A percentile compares a stretch with the other conserved stretches of the same genome.
Conservation (phyloP, 2,329 filamentous ascomycete species). For the Teratosphaeria gauchensis region DNA sequence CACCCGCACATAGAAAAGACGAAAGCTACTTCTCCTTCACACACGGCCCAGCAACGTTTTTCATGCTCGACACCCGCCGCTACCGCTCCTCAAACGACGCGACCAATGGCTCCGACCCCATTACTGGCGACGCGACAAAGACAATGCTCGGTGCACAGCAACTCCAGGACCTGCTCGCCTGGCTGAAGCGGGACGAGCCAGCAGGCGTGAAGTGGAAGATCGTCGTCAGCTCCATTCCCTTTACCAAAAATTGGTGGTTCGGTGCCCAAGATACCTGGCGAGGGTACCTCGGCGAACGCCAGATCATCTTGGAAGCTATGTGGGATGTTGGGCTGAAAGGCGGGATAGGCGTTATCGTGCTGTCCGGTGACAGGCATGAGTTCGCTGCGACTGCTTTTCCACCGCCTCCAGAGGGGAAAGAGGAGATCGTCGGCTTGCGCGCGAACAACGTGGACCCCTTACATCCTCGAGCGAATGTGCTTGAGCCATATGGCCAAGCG, state of each 20-base stretch:
- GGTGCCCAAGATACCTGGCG: conserved; percentile 89
- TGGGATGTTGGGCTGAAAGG: conserved; percentile 67
- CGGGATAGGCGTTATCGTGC: conserved; percentile 68
- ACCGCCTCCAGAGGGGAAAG: conserved; percentile 44
- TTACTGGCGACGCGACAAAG: conserved; percentile 44
- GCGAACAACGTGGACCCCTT: conserved; percentile 12
- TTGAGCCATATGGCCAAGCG: conserved; percentile 8
- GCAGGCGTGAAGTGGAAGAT: conserved; percentile 86
- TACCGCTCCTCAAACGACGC: conserved; percentile 63
- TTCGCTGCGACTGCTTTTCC: conserved; percentile 79
- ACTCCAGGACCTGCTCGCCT: conserved; percentile 67
- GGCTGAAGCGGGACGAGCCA: conserved; percentile 63
- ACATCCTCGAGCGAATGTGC: conserved; percentile 1
- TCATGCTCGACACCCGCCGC: conserved; percentile 83
- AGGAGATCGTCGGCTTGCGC: conserved; percentile 17
- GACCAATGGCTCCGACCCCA: conserved; percentile 48
- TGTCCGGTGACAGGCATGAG: conserved; percentile 92
- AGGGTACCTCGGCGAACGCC: conserved; percentile 75
- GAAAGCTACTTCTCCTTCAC: conserved; percentile 83
- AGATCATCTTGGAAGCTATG: conserved; percentile 74
- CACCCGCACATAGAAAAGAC: conserved; percentile 50
- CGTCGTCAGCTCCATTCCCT: conserved; percentile 79
- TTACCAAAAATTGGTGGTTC: conserved; percentile 95
- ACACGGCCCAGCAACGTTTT: conserved; percentile 86
- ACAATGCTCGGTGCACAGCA: conserved; percentile 81